Evolutionary conservation across 768 basidiomycete species (phyloP).

Genomic region (Scleroderma citrinum): DNA sequence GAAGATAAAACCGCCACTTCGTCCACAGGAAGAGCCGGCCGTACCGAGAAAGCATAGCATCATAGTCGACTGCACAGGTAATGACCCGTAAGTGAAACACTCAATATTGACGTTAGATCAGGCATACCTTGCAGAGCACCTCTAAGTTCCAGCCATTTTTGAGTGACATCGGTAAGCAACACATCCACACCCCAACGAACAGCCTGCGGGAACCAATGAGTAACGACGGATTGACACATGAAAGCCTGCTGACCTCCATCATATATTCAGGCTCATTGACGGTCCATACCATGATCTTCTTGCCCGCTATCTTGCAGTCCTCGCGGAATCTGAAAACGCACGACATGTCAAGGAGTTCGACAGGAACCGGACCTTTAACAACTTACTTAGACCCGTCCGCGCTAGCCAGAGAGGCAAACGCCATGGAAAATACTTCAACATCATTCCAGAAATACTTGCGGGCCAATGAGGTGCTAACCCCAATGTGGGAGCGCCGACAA

Average conservation of each 20-base stretch:
- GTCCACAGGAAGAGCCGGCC: constrained; percentile 75
- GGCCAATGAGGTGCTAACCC: constrained; percentile 62
- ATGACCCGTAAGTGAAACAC: not conserved
- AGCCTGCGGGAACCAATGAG: constrained; percentile 38
- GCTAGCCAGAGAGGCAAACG: constrained; percentile 65
- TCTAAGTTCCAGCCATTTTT: constrained; percentile 61
- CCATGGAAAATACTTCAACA: constrained; percentile 82
- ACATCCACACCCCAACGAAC: constrained; percentile 75
- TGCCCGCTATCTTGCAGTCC: constrained; percentile 74
- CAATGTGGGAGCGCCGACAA: constrained; percentile 82
- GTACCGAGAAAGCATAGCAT: constrained; percentile 55
- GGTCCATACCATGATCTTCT: constrained; percentile 92
- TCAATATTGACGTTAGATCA: not conserved
- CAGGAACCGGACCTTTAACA: not conserved
- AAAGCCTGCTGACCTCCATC: constrained; percentile 63
- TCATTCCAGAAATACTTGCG: constrained; percentile 86
- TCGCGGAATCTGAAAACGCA: constrained; percentile 55
- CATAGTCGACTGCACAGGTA: constrained; percentile 50
- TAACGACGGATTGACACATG: too few relatives aligned
- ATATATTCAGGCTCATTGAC: constrained; percentile 86
- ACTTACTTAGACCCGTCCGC: constrained; percentile 66
- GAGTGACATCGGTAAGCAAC: constrained; percentile 73
- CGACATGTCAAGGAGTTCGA: not conserved
- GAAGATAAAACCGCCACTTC: constrained; percentile 52
- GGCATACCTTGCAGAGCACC: constrained; percentile 49